Base-by-base conservation (phyloP, 2,329 filamentous ascomycete species). In the Elsinoe necatrix region DNA sequence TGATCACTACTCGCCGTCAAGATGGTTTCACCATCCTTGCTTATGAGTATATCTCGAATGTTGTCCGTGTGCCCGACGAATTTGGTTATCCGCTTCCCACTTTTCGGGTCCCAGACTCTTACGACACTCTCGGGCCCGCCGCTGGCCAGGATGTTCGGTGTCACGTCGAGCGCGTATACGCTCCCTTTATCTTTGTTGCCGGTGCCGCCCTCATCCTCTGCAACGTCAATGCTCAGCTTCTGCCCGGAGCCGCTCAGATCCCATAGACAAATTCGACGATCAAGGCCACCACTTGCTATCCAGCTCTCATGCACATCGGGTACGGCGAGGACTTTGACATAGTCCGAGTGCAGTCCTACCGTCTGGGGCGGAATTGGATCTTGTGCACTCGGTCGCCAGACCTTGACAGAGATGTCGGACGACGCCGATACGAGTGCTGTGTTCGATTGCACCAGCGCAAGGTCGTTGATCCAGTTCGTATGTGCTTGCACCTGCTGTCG, bases 11-110 rank as follows among this genome's bases (percentile, higher is more conserved):
- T 95, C 12, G 89, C 91, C 0, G 92, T 95, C 77, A 98, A 82
- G 63, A 98, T 88, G 39, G 84, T 95, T 67, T 95, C 90, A 37
- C 89, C 91, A 59, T 87, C 84, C 63, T 92, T 84, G 64, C 89
- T 95, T 62, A 98, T 84, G 54, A 98, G 76, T 60, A 98, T 90
- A 63, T 92, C 86, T 48, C 93, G 84, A 62, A 98, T 85, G 63
- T 92, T 96, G 76, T 95, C 91, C 18, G 92, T 95, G 69, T 98
- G 93, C 4, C 93, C 93, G 20, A 97, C 89, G 62, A 98, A 92
- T 71, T 96, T 97, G 61, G 91, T 97, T 58, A 97, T 86, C 61
- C 88, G 82, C 73, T 93, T 89, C 57, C 92, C 92, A 8, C 89
- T 86, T 64, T 86, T 84, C 48, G 89, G 83, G 71, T 98, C 93